phyloP scores from a whole-genome alignment of 2,329 filamentous ascomycete species.

The Geosmithia putterillii region DNA sequence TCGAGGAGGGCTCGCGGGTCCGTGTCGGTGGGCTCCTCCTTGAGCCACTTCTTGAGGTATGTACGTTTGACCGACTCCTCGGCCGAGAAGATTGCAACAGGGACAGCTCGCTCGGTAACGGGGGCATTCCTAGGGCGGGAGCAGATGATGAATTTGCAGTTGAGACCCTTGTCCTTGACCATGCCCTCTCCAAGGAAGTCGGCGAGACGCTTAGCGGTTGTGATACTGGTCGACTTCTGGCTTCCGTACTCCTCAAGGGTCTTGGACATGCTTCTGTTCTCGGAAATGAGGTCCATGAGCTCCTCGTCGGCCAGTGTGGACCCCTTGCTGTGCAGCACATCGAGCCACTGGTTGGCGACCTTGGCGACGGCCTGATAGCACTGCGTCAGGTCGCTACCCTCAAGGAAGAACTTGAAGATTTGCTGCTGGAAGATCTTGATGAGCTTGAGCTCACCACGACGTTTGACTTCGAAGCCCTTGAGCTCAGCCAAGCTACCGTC shows the following conservation, averaged over 20 bases:
- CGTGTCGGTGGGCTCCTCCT: constrained; percentile 82
- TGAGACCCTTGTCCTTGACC: constrained; percentile 97
- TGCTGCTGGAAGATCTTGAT: constrained; percentile 99
- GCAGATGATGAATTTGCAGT: constrained; percentile 99
- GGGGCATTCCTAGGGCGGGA: constrained; percentile 75
- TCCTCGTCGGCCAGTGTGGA: constrained; percentile 89
- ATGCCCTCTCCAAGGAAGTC: constrained; percentile 97
- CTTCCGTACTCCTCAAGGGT: constrained; percentile 89
- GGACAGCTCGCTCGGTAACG: constrained; percentile 87
- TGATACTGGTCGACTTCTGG: constrained; percentile 99
- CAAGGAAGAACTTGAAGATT: constrained; percentile 98
- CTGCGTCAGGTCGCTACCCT: constrained; percentile 75
- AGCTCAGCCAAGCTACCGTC: constrained; percentile 90
- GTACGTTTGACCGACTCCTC: constrained; percentile 77
- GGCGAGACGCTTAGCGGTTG: constrained; percentile 84
- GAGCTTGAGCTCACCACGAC: constrained; percentile 92
- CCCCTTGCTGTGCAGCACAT: constrained; percentile 83
- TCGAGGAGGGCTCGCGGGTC: constrained; percentile 85
- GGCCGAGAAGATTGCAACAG: constrained; percentile 93
- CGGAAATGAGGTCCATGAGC: constrained; percentile 97
- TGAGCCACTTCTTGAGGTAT: constrained; percentile 91
- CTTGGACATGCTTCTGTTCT: constrained; percentile 97
- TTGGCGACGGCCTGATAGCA: constrained; percentile 88
- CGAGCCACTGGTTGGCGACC: constrained; percentile 92
- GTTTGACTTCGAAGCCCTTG: constrained; percentile 96